Evolutionary conservation across 2,329 filamentous ascomycete genomes (phyloP).

Genomic region (Ceratocystis papillata): DNA sequence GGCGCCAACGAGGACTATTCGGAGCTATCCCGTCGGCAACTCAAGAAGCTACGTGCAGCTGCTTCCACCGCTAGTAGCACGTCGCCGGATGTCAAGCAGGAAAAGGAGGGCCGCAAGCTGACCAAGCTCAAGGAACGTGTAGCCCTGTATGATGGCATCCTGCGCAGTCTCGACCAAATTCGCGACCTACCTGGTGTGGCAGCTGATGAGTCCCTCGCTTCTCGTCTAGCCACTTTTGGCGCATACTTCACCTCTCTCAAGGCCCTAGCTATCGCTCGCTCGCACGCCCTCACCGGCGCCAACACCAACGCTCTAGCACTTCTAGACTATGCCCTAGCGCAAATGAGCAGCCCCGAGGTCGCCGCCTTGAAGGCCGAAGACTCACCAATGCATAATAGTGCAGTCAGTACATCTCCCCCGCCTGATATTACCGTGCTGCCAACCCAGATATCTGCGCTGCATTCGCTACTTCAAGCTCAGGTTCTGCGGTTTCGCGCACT

Average conservation of each 20-base stretch:
- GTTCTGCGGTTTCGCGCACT: conserved; percentile 74
- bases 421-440: conserved; percentile 58
- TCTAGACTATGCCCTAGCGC: conserved; percentile 54
- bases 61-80: conserved; percentile 29
- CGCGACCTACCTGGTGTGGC: conserved; percentile 83
- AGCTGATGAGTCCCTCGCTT: conserved; percentile 63
- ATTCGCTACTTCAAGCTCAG: conserved; percentile 54
- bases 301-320: conserved; percentile 76
- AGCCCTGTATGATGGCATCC: conserved; percentile 79
- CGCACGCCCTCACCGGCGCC: conserved; percentile 63
- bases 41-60: conserved; percentile 38
- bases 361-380: conserved; percentile 33
- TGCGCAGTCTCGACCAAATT: conserved; percentile 84
- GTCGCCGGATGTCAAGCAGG: conserved; percentile 33
- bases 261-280: conserved; percentile 74
- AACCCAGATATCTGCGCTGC: conserved; percentile 48
- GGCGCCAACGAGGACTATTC: conserved; percentile 51
- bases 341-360: conserved; percentile 46
- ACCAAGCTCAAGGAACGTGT: conserved; percentile 74
- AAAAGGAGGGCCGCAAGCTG: conserved; percentile 63
- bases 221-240: conserved; percentile 65
- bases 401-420: conserved; percentile 34
- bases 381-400: conserved; percentile 29
- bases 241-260: conserved; percentile 83
- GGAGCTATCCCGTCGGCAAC: conserved; percentile 37